These are phyloP conservation scores for Globisporangium megalacanthum DNA, from an alignment of 352 stramenopile species.

Conservation along the genomic window DNA sequence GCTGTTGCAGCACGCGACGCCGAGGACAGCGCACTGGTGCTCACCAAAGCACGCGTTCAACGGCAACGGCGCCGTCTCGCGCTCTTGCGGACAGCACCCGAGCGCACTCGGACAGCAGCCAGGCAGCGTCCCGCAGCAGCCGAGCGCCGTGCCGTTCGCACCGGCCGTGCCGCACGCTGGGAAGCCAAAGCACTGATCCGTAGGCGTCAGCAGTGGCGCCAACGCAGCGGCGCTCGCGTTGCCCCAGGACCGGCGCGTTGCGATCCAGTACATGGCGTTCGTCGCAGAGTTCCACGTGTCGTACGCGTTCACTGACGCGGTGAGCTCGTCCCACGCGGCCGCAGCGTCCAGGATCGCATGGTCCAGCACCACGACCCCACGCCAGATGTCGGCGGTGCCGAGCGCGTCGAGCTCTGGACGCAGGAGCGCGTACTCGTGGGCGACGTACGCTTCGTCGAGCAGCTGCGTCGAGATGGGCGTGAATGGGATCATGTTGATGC, in stretches of 20 bases:
- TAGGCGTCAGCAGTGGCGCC: too few species aligned
- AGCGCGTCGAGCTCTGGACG: slow-evolving; percentile 36
- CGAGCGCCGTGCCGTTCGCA: slow-evolving; percentile 51
- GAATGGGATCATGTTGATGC: slow-evolving; percentile 83
- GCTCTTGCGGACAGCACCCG: slow-evolving; percentile 55
- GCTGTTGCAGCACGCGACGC: slow-evolving; percentile 60
- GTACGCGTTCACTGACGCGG: slow-evolving; percentile 34
- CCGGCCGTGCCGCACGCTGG: slow-evolving; percentile 44
- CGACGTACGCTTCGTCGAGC: slow-evolving; percentile 53
- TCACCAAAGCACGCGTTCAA: slow-evolving; percentile 62
- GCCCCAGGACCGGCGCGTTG: slow-evolving; percentile 67
- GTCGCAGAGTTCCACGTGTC: slow-evolving; percentile 75
- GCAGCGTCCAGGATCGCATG: slow-evolving; percentile 62
- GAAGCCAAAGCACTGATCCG: slow-evolving; percentile 66
- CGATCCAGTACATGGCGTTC: slow-evolving; percentile 73
- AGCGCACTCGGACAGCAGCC: slow-evolving; percentile 65
- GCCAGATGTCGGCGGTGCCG: slow-evolving; percentile 53
- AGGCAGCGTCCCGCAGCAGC: slow-evolving; percentile 59
- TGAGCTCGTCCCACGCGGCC: slow-evolving; percentile 60
- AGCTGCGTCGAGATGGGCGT: slow-evolving; percentile 64
- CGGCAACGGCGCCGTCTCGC: slow-evolving; percentile 31
- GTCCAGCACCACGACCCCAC: slow-evolving; percentile 64
- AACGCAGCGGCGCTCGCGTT: too few species aligned
- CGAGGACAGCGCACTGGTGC: slow-evolving; percentile 48
- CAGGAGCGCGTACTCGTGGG: slow-evolving; percentile 48